Percentiles rank a stretch among this genome's conserved stretches.
These are phyloP conservation scores for Heterococcus sp. DNA, from an alignment of 108 stramenopile species.

Conservation along the genomic window DNA sequence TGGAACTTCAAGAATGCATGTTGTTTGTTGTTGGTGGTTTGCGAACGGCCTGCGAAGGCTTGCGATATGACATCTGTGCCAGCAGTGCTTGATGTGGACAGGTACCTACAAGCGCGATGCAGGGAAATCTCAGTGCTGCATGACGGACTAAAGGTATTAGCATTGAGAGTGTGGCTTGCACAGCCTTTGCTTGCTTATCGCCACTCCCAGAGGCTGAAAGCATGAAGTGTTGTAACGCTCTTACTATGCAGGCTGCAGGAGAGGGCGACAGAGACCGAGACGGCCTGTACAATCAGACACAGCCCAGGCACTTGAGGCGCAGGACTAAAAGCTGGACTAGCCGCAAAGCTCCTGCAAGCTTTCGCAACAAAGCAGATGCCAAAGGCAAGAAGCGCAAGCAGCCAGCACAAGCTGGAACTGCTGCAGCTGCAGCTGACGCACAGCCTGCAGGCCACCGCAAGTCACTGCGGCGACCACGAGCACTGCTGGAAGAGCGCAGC, in stretches of 20 bases:
- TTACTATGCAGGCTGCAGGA: neutral
- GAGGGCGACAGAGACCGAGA: neutral
- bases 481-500: neutral
- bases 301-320: neutral
- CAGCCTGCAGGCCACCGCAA: neutral
- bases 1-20: neutral
- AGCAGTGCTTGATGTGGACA: neutral
- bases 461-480: neutral
- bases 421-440: neutral
- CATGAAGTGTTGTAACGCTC: neutral
- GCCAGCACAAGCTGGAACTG: too few species aligned
- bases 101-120: neutral
- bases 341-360: neutral
- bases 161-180: neutral
- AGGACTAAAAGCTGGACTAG: neutral
- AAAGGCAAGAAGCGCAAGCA: too few species aligned
- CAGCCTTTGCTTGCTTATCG: neutral
- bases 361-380: neutral
- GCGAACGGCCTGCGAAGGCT: neutral
- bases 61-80: neutral
- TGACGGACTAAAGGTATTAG: neutral
- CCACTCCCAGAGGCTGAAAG: neutral
- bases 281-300: neutral
- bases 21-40: neutral
- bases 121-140: neutral